Conservation (phyloP, 352 stramenopile genomes). For the Phytophthora vignae region DNA sequence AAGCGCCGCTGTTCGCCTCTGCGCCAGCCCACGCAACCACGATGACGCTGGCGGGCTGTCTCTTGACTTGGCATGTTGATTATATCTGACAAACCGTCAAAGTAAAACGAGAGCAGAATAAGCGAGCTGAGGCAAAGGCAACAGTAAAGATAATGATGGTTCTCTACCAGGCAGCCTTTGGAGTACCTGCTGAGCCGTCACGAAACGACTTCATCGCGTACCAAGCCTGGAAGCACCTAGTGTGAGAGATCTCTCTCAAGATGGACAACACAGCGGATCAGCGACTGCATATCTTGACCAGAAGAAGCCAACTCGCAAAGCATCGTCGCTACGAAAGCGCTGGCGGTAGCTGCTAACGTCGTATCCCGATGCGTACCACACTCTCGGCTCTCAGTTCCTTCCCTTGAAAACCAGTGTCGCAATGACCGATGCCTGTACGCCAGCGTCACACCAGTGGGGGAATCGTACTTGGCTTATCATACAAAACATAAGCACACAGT, state of each 20-base stretch:
- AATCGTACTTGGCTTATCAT: no score
- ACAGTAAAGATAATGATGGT: constrained; percentile 8
- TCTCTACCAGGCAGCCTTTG: constrained; percentile 1
- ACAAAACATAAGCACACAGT: no score
- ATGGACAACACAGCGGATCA: background rate
- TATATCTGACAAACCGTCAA: constrained; percentile 10
- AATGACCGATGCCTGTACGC: no score
- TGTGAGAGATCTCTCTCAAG: background rate
- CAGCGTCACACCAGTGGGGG: no score
- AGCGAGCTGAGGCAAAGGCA: constrained; percentile 7
- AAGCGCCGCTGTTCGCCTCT: no score
- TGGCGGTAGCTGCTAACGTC: background rate
- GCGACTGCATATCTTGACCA: background rate
- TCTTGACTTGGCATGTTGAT: constrained; percentile 7
- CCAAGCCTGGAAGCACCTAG: background rate
- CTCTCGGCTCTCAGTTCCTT: no score
- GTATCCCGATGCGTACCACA: no score
- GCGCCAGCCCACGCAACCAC: background rate
- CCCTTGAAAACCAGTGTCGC: no score
- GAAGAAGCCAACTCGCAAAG: background rate
- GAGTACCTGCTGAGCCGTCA: background rate
- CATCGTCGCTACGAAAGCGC: background rate
- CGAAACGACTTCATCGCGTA: background rate
- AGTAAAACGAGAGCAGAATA: constrained; percentile 8
- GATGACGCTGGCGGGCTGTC: background rate